Conservation (phyloP, 306 rosid species). For the Corylus americana region DNA sequence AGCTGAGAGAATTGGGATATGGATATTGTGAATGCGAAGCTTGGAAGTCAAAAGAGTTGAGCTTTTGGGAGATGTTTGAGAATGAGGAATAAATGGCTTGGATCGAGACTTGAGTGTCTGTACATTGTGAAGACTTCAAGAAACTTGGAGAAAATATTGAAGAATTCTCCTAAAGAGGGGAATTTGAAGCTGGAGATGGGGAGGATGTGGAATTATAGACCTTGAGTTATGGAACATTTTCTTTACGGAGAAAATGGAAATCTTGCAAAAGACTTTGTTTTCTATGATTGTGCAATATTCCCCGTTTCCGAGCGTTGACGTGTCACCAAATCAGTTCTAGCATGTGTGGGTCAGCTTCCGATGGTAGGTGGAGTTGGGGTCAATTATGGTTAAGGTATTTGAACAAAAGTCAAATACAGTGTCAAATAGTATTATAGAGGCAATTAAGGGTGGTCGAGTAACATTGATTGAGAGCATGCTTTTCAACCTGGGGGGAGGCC, state of each 20-base stretch:
- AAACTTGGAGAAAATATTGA: neutral
- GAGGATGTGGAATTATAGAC: neutral
- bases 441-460: neutral
- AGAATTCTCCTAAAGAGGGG: neutral
- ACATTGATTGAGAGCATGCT: no score
- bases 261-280: neutral
- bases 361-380: no score
- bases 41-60: neutral
- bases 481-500: no score
- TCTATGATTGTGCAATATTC: neutral
- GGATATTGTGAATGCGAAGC: neutral
- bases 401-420: no score
- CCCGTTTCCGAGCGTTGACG: no score
- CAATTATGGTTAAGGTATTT: no score
- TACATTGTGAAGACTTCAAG: neutral
- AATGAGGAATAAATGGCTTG: neutral
- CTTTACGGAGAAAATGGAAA: neutral
- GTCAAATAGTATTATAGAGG: neutral
- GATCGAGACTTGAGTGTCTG: neutral
- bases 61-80: neutral
- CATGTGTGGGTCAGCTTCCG: no score
- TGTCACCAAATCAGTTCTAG: no score
- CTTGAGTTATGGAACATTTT: neutral
- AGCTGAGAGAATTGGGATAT: neutral
- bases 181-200: neutral